These are phyloP conservation scores for Tulasnella sp. DNA, from an alignment of 768 basidiomycete genomes.

Conservation along the genomic window DNA sequence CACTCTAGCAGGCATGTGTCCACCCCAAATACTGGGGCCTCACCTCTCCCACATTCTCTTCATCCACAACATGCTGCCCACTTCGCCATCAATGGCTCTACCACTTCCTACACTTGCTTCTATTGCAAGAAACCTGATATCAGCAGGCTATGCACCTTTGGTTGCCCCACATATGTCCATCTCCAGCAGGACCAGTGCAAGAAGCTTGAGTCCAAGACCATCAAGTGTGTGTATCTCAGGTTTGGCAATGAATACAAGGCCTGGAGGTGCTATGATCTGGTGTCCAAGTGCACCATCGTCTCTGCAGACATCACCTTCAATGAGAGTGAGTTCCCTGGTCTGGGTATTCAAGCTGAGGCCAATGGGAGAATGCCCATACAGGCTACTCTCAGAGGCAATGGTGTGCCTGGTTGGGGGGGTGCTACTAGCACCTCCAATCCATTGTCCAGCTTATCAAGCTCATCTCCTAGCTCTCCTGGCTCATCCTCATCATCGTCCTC, in stretches of 20 bases:
- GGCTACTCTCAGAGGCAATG: not conserved
- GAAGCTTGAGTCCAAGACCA: constrained; percentile 16
- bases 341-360: not conserved
- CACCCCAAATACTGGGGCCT: not conserved
- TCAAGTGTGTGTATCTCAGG: constrained; percentile 33
- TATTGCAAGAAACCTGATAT: constrained; percentile 19
- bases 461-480: not conserved
- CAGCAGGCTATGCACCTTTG: constrained; percentile 20
- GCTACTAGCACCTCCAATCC: not conserved
- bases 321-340: not conserved
- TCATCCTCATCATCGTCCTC: not conserved
- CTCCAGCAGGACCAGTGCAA: constrained; percentile 14
- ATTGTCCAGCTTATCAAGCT: not conserved
- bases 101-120: constrained; percentile 17
- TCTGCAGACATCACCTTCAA: constrained; percentile 16
- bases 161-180: constrained; percentile 20
- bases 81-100: constrained; percentile 7
- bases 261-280: constrained; percentile 27
- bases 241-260: constrained; percentile 30
- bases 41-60: not conserved
- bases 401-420: not conserved
- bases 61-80: too few species aligned
- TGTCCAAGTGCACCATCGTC: not conserved
- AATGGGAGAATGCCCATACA: not conserved
- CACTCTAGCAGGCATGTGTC: not conserved